A percentile compares a stretch with the other conserved stretches of the same genome.
Conservation (phyloP, 768 basidiomycete genomes). For the Exsudoporus frostii region DNA sequence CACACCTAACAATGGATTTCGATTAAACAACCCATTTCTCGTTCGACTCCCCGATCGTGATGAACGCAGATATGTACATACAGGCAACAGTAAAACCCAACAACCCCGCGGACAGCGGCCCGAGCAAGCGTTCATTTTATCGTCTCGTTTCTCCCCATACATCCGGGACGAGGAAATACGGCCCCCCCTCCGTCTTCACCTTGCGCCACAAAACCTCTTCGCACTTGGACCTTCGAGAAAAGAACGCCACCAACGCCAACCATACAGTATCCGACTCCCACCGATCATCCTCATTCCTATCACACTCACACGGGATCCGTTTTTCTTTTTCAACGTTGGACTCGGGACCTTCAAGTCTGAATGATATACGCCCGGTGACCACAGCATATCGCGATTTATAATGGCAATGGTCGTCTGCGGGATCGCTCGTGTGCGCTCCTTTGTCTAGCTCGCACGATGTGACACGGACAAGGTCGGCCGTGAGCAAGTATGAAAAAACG, state of each 20-base stretch:
- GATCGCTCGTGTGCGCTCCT: too few relatives aligned
- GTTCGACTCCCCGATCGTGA: too few relatives aligned
- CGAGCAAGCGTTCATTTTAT: too few relatives aligned
- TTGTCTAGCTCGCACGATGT: not conserved
- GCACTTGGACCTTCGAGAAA: too few relatives aligned
- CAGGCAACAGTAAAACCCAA: too few relatives aligned
- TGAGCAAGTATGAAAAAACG: not conserved
- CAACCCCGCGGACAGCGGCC: too few relatives aligned
- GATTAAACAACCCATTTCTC: too few relatives aligned
- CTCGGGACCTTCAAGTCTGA: not conserved
- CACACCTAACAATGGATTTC: too few relatives aligned
- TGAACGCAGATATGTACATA: too few relatives aligned
- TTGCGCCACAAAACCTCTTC: too few relatives aligned
- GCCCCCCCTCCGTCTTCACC: not conserved
- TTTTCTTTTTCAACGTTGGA: not conserved
- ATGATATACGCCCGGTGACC: too few relatives aligned
- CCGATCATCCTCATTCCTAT: not conserved
- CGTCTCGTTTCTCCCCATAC: too few relatives aligned
- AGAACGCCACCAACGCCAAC: constrained; percentile 1
- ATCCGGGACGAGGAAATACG: not conserved
- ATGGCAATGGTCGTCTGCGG: not conserved
- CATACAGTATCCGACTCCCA: not conserved
- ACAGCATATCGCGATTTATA: not conserved
- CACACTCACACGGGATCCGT: constrained; percentile 3
- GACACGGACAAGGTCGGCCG: not conserved